Conservation (phyloP, 2,329 filamentous ascomycete species). For the Clonostachys chloroleuca region DNA sequence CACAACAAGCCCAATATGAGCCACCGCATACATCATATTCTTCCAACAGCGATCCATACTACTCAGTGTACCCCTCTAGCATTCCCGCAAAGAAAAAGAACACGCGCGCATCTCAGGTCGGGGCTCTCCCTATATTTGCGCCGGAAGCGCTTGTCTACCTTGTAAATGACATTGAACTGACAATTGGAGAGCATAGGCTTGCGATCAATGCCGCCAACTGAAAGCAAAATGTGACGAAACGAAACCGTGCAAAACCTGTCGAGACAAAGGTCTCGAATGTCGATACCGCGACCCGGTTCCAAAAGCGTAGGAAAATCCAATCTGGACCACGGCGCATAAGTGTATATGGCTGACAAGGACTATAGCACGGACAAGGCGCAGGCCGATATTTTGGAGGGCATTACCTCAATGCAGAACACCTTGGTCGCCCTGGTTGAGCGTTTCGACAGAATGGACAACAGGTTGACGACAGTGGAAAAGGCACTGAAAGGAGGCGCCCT, state of each 20-base stretch:
- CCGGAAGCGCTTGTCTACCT: neutral
- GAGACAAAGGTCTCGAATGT: slow-evolving; percentile 79
- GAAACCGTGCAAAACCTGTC: slow-evolving; percentile 79
- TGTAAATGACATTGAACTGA: slow-evolving; percentile 1
- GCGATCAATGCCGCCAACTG: slow-evolving; percentile 80
- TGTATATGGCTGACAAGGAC: slow-evolving; percentile 4
- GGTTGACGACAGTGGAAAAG: slow-evolving; percentile 27
- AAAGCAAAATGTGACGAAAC: slow-evolving; percentile 93
- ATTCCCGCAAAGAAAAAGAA: slow-evolving; percentile 52
- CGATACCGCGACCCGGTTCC: slow-evolving; percentile 88
- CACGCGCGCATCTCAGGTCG: slow-evolving; percentile 61
- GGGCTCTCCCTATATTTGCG: neutral
- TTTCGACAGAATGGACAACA: slow-evolving; percentile 29
- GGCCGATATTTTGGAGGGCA: slow-evolving; percentile 55
- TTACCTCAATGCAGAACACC: slow-evolving; percentile 32
- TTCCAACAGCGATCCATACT: slow-evolving; percentile 29
- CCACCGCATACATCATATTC: slow-evolving; percentile 18
- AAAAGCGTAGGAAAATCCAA: slow-evolving; percentile 67
- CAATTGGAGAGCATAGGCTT: slow-evolving; percentile 55
- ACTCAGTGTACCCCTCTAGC: slow-evolving; percentile 36
- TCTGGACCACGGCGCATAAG: neutral
- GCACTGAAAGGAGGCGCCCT: neutral
- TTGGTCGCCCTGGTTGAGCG: slow-evolving; percentile 28
- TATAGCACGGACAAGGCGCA: slow-evolving; percentile 54
- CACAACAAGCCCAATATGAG: slow-evolving; percentile 32